phyloP scores from a whole-genome alignment of 2,329 filamentous ascomycete species.

The Beauveria medogensis region DNA sequence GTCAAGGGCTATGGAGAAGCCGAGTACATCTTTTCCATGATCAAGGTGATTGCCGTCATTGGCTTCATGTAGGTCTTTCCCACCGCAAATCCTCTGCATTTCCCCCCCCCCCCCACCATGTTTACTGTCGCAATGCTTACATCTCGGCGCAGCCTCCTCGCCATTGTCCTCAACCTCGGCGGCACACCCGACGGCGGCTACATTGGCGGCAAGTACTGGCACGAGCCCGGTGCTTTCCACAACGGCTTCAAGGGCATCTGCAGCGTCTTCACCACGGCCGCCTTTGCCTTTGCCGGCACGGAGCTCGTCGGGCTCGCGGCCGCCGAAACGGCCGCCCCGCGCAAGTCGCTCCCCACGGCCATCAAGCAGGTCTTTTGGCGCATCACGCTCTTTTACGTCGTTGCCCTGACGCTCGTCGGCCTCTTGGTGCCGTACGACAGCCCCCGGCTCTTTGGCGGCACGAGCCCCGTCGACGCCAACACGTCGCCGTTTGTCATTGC shows the following conservation, averaged over 20 bases:
- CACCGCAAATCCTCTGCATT: background rate
- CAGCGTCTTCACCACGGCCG: constrained; percentile 59
- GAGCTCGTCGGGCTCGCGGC: constrained; percentile 62
- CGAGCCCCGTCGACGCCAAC: constrained; percentile 38
- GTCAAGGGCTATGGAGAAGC: constrained; percentile 85
- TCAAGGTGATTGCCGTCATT: constrained; percentile 81
- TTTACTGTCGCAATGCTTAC: too few species aligned
- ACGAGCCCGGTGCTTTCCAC: constrained; percentile 66
- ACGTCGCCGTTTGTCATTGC: constrained; percentile 83
- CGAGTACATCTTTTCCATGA: constrained; percentile 76
- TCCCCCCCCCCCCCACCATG: too few species aligned
- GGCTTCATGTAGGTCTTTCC: constrained; percentile 65
- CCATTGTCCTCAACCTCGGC: constrained; percentile 68
- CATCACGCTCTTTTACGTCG: constrained; percentile 74
- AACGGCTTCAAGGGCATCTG: constrained; percentile 69
- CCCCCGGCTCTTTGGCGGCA: constrained; percentile 24
- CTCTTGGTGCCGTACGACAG: constrained; percentile 59
- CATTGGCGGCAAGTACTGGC: constrained; percentile 66
- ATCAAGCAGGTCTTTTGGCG: constrained; percentile 86
- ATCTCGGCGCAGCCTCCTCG: constrained; percentile 50
- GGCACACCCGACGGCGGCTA: constrained; percentile 60
- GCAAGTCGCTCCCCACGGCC: constrained; percentile 67
- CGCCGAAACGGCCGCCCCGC: constrained; percentile 60
- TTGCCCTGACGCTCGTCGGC: constrained; percentile 66
- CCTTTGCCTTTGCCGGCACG: constrained; percentile 61